Evolutionary conservation across 371 early-diverging fungal genomes (phyloP).

Genomic region (Rhizopus microsporus): DNA sequence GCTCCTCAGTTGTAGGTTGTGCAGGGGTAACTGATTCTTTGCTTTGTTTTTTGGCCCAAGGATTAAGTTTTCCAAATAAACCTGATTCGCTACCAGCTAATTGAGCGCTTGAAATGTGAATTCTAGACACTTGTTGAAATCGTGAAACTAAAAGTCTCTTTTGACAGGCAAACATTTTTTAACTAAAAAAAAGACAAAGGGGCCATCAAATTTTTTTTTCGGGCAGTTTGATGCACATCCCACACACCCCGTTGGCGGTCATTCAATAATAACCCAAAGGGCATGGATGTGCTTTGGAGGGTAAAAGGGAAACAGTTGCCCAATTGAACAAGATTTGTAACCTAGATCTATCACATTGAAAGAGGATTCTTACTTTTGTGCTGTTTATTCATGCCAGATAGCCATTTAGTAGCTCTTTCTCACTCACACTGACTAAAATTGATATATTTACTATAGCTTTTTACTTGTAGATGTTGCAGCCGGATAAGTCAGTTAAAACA

Average conservation of each 20-base stretch:
- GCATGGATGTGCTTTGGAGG: no score
- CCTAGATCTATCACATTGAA: no score
- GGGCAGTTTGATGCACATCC: neutral
- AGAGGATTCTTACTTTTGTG: no score
- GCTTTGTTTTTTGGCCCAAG: conserved; percentile 45
- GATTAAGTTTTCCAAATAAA: conserved; percentile 44
- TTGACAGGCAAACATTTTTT: conserved; percentile 23
- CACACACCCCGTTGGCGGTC: no score
- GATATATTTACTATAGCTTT: no score
- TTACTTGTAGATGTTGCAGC: no score
- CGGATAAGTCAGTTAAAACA: no score
- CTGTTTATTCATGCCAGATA: neutral
- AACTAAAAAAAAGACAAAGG: neutral
- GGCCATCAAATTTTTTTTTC: neutral
- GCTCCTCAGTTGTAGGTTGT: conserved; percentile 14
- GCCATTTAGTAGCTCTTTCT: neutral
- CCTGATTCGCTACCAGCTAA: conserved; percentile 24
- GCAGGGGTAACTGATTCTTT: conserved; percentile 24
- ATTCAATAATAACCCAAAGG: no score
- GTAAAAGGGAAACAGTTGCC: no score
- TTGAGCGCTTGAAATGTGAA: conserved; percentile 20
- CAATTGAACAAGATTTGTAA: no score
- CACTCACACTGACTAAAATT: neutral
- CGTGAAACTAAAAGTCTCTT: conserved; percentile 4
- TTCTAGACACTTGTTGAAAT: neutral